These are phyloP conservation scores for Hymenoscyphus fraxineus DNA, from an alignment of 2,329 filamentous ascomycete species.

Conservation along the genomic window DNA sequence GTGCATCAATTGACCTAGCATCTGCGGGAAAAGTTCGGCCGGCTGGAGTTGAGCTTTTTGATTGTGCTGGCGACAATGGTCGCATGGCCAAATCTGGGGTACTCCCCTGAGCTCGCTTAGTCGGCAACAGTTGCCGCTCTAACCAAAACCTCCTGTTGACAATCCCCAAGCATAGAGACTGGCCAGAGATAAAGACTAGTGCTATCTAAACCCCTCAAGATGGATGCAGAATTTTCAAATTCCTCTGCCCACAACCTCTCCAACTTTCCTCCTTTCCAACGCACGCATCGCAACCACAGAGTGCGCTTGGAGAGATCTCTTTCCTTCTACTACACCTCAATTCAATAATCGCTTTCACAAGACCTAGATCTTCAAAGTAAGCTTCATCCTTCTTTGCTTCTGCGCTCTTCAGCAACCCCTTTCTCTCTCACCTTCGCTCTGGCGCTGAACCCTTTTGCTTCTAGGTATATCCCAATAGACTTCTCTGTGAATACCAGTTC, in stretches of 20 bases:
- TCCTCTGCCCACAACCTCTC: neutral
- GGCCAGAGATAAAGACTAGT: neutral
- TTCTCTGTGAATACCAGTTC: neutral
- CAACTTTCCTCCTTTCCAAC: neutral
- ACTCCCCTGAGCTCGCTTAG: neutral
- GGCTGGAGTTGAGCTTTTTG: neutral
- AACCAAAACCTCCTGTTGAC: neutral
- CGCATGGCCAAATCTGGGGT: neutral
- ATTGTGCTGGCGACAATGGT: neutral
- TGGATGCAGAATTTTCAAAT: neutral
- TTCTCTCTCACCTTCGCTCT: neutral
- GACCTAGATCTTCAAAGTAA: neutral
- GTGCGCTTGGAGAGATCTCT: neutral
- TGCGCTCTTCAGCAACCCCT: neutral
- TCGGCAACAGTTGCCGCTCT: neutral
- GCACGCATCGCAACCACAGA: neutral
- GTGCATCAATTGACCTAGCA: neutral
- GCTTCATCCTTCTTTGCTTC: neutral
- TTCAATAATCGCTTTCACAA: neutral
- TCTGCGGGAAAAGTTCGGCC: neutral
- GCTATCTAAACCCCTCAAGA: neutral
- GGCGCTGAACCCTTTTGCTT: neutral
- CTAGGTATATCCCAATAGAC: neutral
- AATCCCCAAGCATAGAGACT: neutral
- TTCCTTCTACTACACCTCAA: neutral